phyloP scores from a whole-genome alignment of 306 rosid genomes.

The Malus sylvestris region DNA sequence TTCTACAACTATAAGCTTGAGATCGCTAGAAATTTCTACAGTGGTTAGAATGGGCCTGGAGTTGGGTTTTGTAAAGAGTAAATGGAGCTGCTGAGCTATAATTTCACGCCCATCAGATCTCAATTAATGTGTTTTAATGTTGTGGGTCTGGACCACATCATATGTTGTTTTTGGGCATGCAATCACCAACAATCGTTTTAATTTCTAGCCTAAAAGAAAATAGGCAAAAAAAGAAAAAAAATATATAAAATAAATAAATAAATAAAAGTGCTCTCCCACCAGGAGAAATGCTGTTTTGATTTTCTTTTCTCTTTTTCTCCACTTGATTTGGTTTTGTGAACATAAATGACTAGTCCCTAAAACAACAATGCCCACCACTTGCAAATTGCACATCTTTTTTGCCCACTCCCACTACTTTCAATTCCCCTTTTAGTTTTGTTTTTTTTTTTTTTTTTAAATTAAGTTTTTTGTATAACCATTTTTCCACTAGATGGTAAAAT shows the following conservation, averaged over 20 bases:
- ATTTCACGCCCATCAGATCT: neutral
- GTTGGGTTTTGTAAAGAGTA: neutral
- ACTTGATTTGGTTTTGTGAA: constrained; percentile 1
- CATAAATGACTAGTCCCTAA: neutral
- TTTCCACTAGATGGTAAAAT: too few species aligned
- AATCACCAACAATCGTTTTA: neutral
- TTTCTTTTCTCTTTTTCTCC: neutral
- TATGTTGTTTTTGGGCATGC: too few species aligned
- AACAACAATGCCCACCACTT: neutral
- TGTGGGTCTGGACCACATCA: neutral
- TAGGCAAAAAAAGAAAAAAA: neutral
- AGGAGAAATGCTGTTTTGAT: constrained; percentile 1
- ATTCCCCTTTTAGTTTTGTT: neutral
- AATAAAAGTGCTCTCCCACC: constrained; percentile 11
- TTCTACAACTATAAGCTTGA: too few species aligned
- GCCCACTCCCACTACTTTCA: neutral
- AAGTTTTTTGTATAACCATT: neutral
- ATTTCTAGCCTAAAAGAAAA: neutral
- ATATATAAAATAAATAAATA: neutral
- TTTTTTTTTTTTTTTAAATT: neutral
- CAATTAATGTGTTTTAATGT: neutral
- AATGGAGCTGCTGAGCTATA: neutral
- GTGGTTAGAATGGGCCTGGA: neutral
- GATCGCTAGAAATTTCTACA: too few species aligned
- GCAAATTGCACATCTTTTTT: constrained; percentile 15